phyloP scores from a whole-genome alignment of 306 rosid species.

The Trifolium pratense region DNA sequence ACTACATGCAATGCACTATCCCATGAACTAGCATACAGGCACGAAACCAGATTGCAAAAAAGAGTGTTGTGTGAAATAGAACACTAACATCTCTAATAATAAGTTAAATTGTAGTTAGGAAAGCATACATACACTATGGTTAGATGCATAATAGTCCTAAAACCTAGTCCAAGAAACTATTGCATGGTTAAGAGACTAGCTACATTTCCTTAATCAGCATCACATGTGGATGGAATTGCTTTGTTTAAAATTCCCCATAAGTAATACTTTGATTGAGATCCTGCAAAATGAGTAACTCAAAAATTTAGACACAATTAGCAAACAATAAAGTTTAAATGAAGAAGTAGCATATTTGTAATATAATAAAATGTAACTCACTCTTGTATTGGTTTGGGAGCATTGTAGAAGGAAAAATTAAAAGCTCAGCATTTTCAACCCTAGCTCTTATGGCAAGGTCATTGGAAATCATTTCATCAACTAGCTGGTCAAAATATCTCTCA shows the following conservation, averaged over 20 bases:
- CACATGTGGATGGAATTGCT: not conserved
- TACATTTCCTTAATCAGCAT: not conserved
- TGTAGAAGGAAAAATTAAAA: slow-evolving; percentile 67
- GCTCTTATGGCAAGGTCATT: slow-evolving; percentile 64
- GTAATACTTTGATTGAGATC: slow-evolving; percentile 62
- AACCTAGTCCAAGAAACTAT: not conserved
- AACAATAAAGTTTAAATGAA: slow-evolving; percentile 3
- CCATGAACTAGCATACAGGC: too few relatives aligned
- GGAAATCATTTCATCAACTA: slow-evolving; percentile 55
- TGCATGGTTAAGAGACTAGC: not conserved
- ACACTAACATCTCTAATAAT: too few relatives aligned
- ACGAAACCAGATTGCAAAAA: too few relatives aligned
- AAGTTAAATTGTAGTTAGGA: too few relatives aligned
- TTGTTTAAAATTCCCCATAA: slow-evolving; percentile 76
- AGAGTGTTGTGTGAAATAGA: too few relatives aligned
- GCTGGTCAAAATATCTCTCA: slow-evolving; percentile 48
- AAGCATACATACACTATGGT: not conserved
- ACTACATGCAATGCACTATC: too few relatives aligned
- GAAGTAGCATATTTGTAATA: not conserved
- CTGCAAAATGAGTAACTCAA: slow-evolving; percentile 49
- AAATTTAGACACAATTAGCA: not conserved
- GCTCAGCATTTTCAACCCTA: slow-evolving; percentile 59
- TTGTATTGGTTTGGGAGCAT: slow-evolving; percentile 49
- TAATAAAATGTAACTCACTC: slow-evolving; percentile 61
- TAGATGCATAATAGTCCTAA: not conserved